Conservation (phyloP, 2,329 filamentous ascomycete species). For the Amauroascus niger region DNA sequence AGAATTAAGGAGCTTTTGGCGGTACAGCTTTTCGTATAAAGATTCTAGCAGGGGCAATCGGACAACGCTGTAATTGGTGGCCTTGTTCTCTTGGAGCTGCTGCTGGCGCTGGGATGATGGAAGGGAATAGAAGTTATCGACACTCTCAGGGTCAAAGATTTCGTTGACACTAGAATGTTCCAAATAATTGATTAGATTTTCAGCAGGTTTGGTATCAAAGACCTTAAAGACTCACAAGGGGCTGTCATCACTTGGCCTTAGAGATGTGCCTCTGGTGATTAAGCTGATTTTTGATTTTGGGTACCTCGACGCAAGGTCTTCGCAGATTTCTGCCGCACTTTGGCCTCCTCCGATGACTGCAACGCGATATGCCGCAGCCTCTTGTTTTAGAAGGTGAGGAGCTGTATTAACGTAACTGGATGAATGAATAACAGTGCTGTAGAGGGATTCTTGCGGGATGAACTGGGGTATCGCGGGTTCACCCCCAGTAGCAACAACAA, state of each 20-base stretch:
- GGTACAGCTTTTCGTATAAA: conserved; percentile 79
- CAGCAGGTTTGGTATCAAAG: neutral
- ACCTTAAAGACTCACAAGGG: conserved; percentile 62
- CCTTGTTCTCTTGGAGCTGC: conserved; percentile 59
- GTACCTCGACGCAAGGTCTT: conserved; percentile 72
- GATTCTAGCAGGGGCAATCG: conserved; percentile 81
- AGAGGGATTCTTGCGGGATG: conserved; percentile 51
- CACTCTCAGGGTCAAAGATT: conserved; percentile 82
- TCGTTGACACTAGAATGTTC: conserved; percentile 64
- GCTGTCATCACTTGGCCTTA: conserved; percentile 88
- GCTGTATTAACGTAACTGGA: conserved; percentile 60
- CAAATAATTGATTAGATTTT: neutral
- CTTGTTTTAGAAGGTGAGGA: conserved; percentile 32
- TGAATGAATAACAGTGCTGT: conserved; percentile 71
- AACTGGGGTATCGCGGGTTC: conserved; percentile 55
- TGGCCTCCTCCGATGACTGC: conserved; percentile 84
- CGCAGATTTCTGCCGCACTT: conserved; percentile 90
- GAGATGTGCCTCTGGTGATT: conserved; percentile 70
- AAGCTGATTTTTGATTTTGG: conserved; percentile 69
- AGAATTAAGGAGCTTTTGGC: conserved; percentile 62
- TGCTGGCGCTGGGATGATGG: conserved; percentile 52
- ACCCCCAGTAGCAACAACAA: conserved; percentile 58
- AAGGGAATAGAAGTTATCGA: conserved; percentile 65
- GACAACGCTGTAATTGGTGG: conserved; percentile 92
- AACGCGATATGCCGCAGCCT: conserved; percentile 51